Evolutionary conservation across 2,329 filamentous ascomycete species (phyloP), one percentile per base, ranked within the genome.

Genomic region (Neodidymelliopsis sp.): DNA sequence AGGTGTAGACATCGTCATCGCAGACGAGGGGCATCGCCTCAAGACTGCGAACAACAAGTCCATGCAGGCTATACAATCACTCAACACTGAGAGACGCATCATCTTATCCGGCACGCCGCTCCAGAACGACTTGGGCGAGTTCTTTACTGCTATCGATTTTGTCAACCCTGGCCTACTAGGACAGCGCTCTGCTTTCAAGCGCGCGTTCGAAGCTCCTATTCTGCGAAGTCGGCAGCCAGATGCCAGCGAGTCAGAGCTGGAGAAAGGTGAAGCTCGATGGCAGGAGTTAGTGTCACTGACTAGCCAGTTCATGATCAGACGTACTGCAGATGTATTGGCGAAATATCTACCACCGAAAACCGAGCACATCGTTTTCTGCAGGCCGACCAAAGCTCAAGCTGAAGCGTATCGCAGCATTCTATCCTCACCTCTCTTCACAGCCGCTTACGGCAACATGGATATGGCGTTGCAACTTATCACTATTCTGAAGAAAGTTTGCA

Each of bases 401-500:
- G 77, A 80, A 54, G 77, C 88, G 33, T 84, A 89, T 64, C 82
- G 82, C 44, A 77, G 78, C 48, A 83, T 90, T 25, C 75, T 89
- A n/a, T 76, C 79, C 7, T 88, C 86, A 2, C 82, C 84, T 0
- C 75, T 84, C 4, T 89, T 89, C 58, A 79, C 82, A 38, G 79
- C 76, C 23, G 83, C 84, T 7, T 73, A 89, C 38, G 84, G 85
- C 11, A 86, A 79, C 54, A 76, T 81, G 1, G 84, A 88, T 38
- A 79, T 80, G 35, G 82, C 84, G 2, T 75, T 90, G 2, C 84
- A 88, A 60, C 80, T 90, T 11, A 89, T 90, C 62, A 89, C 84
- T 12, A 79, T 89, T 13, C 74, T 90, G 13, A 90, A 90, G 73
- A 90, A 90, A 67, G 78, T 89, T 13, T 90, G 87, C 76, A 90